A percentile compares a stretch with the other conserved stretches of the same genome.
Conservation (phyloP, 306 rosid genomes). For the Prunus davidiana region DNA sequence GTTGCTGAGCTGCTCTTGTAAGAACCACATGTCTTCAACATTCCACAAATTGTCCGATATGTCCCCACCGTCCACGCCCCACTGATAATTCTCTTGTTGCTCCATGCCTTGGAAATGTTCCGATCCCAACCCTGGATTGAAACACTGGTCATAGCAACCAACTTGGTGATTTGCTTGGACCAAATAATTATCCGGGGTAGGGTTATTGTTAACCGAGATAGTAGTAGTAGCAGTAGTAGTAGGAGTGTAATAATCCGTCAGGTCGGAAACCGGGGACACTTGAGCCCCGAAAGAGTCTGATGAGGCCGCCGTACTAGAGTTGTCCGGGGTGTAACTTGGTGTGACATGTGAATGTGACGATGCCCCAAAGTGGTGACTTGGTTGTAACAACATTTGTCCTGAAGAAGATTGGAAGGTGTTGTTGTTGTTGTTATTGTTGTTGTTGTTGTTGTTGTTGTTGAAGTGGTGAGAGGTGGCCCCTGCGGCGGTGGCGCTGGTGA, state of each 20-base stretch:
- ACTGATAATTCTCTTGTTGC: conserved; percentile 39
- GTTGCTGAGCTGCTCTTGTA: conserved; percentile 52
- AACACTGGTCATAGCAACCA: neutral
- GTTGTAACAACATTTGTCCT: conserved; percentile 28
- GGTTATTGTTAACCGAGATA: conserved; percentile 16
- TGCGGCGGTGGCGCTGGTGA: conserved; percentile 8
- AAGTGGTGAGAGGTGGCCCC: neutral
- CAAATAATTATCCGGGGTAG: conserved; percentile 30
- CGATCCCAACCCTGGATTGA: conserved; percentile 31
- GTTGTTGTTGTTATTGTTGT: too few species aligned
- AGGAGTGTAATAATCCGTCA: conserved; percentile 40
- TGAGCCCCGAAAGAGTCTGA: conserved; percentile 75
- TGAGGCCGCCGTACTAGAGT: conserved; percentile 57
- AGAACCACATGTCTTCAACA: conserved; percentile 61
- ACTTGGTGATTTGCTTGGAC: conserved; percentile 18
- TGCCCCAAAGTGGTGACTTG: conserved; percentile 2
- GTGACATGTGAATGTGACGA: conserved; percentile 19
- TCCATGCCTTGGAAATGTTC: conserved; percentile 38
- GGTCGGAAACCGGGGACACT: conserved; percentile 56
- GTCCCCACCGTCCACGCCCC: conserved; percentile 48
- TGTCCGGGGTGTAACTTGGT: conserved; percentile 59
- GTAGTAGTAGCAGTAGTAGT: neutral
- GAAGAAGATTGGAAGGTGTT: conserved; percentile 15
- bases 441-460: neutral
- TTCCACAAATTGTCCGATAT: conserved; percentile 62